Conservation (phyloP, 2,329 filamentous ascomycete species). For the Dactylellina leptospora region DNA sequence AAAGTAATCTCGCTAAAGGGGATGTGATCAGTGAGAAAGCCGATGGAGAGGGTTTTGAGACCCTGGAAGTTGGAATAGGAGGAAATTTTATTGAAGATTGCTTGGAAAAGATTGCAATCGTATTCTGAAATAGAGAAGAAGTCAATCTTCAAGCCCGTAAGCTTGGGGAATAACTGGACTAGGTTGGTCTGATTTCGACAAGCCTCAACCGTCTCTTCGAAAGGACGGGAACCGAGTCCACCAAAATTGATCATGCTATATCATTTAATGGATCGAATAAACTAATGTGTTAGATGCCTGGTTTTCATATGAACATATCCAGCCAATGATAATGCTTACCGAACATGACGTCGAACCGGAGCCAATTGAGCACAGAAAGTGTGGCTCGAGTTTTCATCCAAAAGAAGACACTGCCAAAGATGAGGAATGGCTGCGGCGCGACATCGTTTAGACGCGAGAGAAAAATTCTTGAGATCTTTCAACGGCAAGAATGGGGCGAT, state of each 20-base stretch:
- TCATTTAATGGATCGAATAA: neutral
- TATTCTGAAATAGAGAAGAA: neutral
- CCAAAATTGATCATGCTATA: neutral
- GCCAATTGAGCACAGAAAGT: neutral
- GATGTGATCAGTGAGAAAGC: neutral
- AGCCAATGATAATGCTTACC: neutral
- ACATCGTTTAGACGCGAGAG: conserved; percentile 24
- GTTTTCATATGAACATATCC: neutral
- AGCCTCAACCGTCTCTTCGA: neutral
- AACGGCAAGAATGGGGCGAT: neutral
- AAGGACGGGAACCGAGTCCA: neutral
- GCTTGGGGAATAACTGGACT: neutral
- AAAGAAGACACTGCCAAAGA: conserved; percentile 2
- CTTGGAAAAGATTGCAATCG: neutral
- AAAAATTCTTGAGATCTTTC: conserved; percentile 25
- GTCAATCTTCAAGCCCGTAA: neutral
- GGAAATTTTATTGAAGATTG: neutral
- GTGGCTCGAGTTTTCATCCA: neutral
- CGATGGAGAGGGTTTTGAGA: neutral
- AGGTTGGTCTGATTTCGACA: neutral
- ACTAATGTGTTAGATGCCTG: neutral
- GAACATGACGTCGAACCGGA: neutral
- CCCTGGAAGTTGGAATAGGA: neutral
- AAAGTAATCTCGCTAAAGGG: neutral
- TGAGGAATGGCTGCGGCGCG: conserved; percentile 6